phyloP scores from a whole-genome alignment of 768 basidiomycete species.

The Lentinus brumalis region DNA sequence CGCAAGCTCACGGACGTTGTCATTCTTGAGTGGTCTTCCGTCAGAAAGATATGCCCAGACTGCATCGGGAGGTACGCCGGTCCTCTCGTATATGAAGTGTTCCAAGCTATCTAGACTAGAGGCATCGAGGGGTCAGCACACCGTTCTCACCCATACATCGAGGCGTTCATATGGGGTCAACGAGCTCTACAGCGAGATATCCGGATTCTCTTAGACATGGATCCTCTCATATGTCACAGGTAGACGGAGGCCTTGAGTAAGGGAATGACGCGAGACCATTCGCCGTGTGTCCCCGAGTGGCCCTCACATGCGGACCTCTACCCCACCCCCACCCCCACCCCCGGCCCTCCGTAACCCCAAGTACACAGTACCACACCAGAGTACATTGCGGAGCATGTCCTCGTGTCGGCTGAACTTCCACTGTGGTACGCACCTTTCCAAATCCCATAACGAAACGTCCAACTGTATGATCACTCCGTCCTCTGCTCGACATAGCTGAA shows the following conservation, averaged over 20 bases:
- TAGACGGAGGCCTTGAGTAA: too few relatives aligned
- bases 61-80: conserved; percentile 67
- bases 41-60: conserved; percentile 80
- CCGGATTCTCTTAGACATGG: too few relatives aligned
- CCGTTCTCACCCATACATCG: background rate
- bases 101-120: conserved; percentile 69
- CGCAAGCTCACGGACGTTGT: conserved; percentile 76
- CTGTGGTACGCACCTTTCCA: conserved; percentile 58
- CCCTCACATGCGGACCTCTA: too few relatives aligned
- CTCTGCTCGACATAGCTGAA: conserved; percentile 45
- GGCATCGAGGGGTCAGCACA: background rate
- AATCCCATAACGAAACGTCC: conserved; percentile 70
- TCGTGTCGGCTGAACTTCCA: too few relatives aligned
- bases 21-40: conserved; percentile 68
- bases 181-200: too few relatives aligned
- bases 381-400: background rate
- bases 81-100: conserved; percentile 68
- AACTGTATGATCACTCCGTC: conserved; percentile 47
- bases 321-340: too few relatives aligned
- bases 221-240: too few relatives aligned
- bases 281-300: too few relatives aligned
- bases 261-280: too few relatives aligned
- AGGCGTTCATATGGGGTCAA: too few relatives aligned
- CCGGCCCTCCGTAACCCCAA: background rate
- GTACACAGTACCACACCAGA: background rate